Percentiles rank a stretch among this genome's conserved stretches.
Conservation (phyloP, 78 protist genomes). For the Capsaspora owczarzaki region DNA sequence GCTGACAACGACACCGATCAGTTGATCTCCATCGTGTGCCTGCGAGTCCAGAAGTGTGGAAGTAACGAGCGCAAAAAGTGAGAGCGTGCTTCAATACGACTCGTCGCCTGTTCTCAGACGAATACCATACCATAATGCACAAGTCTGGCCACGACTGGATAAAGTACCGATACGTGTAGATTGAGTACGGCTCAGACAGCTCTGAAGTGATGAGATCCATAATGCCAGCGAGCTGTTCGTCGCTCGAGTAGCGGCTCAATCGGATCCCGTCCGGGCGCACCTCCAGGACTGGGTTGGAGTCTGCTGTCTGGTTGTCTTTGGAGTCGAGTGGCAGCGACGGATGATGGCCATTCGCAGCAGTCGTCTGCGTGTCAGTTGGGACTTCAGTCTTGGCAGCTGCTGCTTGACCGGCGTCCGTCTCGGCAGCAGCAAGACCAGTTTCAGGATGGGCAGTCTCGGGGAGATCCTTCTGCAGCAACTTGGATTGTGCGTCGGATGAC, state of each 20-base stretch:
- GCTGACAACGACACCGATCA: conserved; percentile 29
- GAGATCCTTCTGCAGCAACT: too few relatives aligned
- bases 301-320: too few relatives aligned
- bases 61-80: not conserved
- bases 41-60: not conserved
- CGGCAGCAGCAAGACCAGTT: too few relatives aligned
- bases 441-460: too few relatives aligned
- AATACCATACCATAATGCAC: conserved; percentile 46
- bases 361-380: too few relatives aligned
- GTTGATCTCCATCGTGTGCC: not conserved
- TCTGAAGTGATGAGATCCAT: conserved; percentile 14
- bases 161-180: conserved; percentile 90
- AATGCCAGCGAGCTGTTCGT: not conserved
- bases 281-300: too few relatives aligned
- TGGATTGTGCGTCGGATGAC: too few relatives aligned
- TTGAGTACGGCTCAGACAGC: conserved; percentile 89
- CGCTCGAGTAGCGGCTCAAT: not conserved
- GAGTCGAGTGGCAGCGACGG: too few relatives aligned
- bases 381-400: too few relatives aligned
- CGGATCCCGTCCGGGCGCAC: not conserved
- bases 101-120: too few relatives aligned
- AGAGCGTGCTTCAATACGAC: not conserved
- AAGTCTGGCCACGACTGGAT: conserved; percentile 74
- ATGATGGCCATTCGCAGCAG: too few relatives aligned
- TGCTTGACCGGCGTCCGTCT: too few relatives aligned